Evolutionary conservation across 208 protist species (phyloP), one percentile per base, ranked within the genome.

Genomic region (Borovskyia barvae): DNA sequence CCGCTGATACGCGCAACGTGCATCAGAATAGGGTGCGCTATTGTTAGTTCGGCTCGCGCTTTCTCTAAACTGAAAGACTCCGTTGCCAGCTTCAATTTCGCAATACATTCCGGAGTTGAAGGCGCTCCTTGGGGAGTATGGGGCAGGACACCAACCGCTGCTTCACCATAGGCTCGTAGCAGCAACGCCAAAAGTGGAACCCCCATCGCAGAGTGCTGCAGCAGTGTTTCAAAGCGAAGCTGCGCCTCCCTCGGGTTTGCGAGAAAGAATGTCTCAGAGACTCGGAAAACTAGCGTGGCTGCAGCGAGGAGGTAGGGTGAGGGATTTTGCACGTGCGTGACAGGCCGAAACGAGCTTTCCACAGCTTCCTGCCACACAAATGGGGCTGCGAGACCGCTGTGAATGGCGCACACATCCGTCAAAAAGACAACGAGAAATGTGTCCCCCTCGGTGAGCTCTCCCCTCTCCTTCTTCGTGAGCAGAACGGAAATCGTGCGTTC

Each of bases 111-210:
- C n/a, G n/a, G n/a, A n/a, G n/a, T n/a, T n/a, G n/a, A n/a, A n/a
- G n/a, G n/a, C n/a, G n/a, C n/a, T n/a, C n/a, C n/a, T 22, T 59
- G 48, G 2, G 58, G 22, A 19, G 12, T 2, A 0, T n/a, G 8
- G 0, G 56, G 32, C 24, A 64, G 41, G 7, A 71, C 41, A 20
- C 33, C 26, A 14, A 56, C 45, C 24, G 57, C 57, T 4, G 62
- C 53, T n/a, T 51, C 50, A 30, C 69, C 65, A 53, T 90, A 90
- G 20, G 76, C 79, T 3, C 73, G 49, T 15, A 90, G 61, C 29
- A 90, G 41, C 26, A 64, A 32, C 7, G 60, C 72, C 17, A 86
- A 62, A 4, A 81, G 40, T 20, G 65, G 70, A 12, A 85, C 45
- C 1, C 76, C 69, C 45, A 65, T 59, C 3, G 33, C 57, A 11